A percentile compares a stretch with the other conserved stretches of the same genome.
Conservation (phyloP, 345 rosid species). For the Brassica juncea region DNA sequence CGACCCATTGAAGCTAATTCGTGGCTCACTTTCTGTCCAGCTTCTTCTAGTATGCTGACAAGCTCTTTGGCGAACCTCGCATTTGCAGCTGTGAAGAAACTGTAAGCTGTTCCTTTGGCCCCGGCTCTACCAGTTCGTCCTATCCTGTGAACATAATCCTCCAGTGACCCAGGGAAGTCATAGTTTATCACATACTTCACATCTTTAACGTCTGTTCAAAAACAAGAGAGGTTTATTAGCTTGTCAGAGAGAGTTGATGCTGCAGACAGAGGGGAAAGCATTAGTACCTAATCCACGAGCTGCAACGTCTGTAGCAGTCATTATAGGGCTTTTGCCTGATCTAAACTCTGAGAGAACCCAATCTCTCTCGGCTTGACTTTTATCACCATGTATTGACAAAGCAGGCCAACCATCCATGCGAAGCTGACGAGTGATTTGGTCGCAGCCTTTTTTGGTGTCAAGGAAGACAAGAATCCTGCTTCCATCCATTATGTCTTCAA, state of each 20-base stretch:
- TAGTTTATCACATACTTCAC: constrained; percentile 94
- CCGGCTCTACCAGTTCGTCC: constrained; percentile 99
- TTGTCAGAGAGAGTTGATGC: not conserved
- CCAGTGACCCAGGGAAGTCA: constrained; percentile 98
- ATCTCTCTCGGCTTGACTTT: constrained; percentile 99
- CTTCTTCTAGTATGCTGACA: constrained; percentile 85
- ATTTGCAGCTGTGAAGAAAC: constrained; percentile 94
- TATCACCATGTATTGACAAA: constrained; percentile 96
- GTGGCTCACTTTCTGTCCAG: constrained; percentile 90
- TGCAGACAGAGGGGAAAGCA: not conserved
- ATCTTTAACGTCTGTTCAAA: constrained; percentile 86
- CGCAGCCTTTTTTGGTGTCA: constrained; percentile 99
- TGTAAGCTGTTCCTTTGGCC: constrained; percentile 98
- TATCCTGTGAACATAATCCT: constrained; percentile 97
- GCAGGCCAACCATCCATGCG: constrained; percentile 99
- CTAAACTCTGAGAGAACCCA: constrained; percentile 99
- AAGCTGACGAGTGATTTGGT: constrained; percentile 95
- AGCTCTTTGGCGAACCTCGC: constrained; percentile 97
- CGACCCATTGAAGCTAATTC: constrained; percentile 97
- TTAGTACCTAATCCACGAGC: constrained; percentile 96
- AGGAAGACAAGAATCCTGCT: constrained; percentile 91
- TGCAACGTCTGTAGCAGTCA: constrained; percentile 99
- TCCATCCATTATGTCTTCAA: constrained; percentile 99
- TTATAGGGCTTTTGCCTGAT: constrained; percentile 97
- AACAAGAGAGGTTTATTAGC: constrained; percentile 22